Conservation (phyloP, 441 rosid species). For the Viola pubescens region DNA sequence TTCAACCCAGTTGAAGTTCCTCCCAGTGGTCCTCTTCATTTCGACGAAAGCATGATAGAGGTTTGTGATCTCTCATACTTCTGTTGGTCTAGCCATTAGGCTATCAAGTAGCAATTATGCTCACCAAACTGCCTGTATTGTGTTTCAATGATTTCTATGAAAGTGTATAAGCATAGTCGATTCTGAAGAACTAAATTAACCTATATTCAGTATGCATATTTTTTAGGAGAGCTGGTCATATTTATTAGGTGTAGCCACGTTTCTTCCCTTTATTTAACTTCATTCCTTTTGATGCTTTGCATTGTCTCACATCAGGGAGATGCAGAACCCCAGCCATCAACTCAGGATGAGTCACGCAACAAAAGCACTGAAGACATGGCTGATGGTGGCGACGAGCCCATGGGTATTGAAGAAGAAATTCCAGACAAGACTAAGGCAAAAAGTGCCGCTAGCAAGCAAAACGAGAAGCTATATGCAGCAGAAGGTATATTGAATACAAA, state of each 20-base stretch:
- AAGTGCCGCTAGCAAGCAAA: conserved; percentile 44
- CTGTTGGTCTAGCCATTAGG: no score
- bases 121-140: no score
- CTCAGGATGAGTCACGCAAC: conserved; percentile 11
- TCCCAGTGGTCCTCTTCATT: conserved; percentile 48
- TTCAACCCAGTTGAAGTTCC: conserved; percentile 69
- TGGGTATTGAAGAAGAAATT: conserved; percentile 38
- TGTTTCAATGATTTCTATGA: no score
- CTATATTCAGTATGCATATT: no score
- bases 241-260: neutral
- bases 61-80: conserved; percentile 33
- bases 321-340: conserved; percentile 20
- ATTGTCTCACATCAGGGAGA: conserved; percentile 31
- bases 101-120: no score
- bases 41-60: conserved; percentile 74
- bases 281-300: conserved; percentile 3
- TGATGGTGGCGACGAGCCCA: conserved; percentile 34
- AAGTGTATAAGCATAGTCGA: no score
- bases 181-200: no score
- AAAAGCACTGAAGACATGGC: conserved; percentile 18
- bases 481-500: conserved; percentile 73
- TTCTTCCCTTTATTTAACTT: neutral
- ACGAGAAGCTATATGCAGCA: conserved; percentile 54
- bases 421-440: conserved; percentile 31
- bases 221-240: no score